Percentiles rank a stretch among this genome's conserved stretches.
phyloP scores from a whole-genome alignment of 768 basidiomycete genomes.

The Pleurotus tuber-regium region DNA sequence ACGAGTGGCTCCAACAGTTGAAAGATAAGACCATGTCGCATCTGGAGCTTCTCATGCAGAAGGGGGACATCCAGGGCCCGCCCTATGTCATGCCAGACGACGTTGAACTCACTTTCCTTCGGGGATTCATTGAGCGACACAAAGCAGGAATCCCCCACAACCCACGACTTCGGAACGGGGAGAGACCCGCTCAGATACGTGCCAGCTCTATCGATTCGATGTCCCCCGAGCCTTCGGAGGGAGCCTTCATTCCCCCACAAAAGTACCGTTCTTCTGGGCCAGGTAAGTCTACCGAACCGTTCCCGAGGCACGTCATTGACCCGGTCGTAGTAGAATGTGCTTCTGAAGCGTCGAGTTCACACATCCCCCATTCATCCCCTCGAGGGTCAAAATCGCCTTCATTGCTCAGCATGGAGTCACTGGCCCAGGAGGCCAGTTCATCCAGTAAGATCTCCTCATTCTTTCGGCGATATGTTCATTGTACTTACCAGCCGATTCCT shows the following conservation, averaged over 20 bases:
- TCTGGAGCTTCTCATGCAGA: constrained; percentile 83
- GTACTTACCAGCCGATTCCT: constrained; percentile 11
- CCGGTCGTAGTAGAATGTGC: constrained; percentile 26
- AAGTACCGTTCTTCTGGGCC: constrained; percentile 8
- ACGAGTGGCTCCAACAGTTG: constrained; percentile 84
- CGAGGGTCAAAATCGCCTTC: constrained; percentile 52
- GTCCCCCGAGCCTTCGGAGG: constrained; percentile 48
- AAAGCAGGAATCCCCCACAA: constrained; percentile 75
- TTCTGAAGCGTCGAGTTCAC: constrained; percentile 35
- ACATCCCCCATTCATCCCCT: constrained; percentile 30
- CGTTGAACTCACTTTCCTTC: constrained; percentile 72
- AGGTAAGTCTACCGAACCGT: constrained; percentile 2
- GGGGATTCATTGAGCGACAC: constrained; percentile 82
- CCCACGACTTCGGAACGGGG: constrained; percentile 67
- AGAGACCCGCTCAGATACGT: constrained; percentile 34
- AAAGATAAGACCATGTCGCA: constrained; percentile 91
- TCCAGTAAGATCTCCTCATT: constrained; percentile 45
- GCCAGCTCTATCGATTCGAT: constrained; percentile 46
- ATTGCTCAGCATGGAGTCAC: constrained; percentile 47
- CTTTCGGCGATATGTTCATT: constrained; percentile 9
- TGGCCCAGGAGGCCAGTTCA: constrained; percentile 54
- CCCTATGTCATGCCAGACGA: constrained; percentile 82
- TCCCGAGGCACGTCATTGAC: constrained; percentile 7
- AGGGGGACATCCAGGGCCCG: constrained; percentile 82
- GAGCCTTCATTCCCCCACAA: constrained; percentile 35